Evolutionary conservation across 768 basidiomycete species (phyloP), one percentile per base, ranked within the genome.

Genomic region (Leccinum broughii): DNA sequence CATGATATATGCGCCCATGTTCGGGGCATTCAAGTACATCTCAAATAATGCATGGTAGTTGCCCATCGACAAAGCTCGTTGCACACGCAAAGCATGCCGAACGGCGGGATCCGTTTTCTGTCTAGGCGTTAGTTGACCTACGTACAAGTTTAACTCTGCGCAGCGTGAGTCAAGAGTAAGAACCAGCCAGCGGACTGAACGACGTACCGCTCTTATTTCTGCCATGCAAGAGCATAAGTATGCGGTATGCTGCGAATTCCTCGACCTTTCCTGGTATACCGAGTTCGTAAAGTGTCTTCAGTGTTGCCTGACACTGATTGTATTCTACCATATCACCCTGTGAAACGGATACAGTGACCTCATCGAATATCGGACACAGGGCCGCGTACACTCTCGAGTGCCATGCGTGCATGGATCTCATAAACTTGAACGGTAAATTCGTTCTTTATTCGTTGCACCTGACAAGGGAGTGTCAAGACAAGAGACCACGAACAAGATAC

Each of bases 401-500:
- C 97, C 81, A 98, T 96, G 35, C 97, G 87, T 26, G 93, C 97
- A 77, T 99, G 97, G 41, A 96, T 97, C 73, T 99, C 97, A 71
- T 99, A 99, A 11, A 97, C 97, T 73, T 89, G 84, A 28, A 96
- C 94, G 7, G 97, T 98, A 69, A 99, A 97, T 57, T 96, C 93
- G 66, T 97, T 98, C 79, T 97, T 98, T 66, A 99, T 97, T 34
- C 97, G 89, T 78, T 99, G 97, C 24, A 99, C 96, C 96, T 98
- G 50, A 24, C 49, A 37, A 57, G 41, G 51, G 28, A 66, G 55
- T 34, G 57, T 60, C 60, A 65, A 55, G 53, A 58, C 37, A 20
- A 32, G 24, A 24, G 13, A 41, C 13, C 8, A 14, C 48, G 6
- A 1, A 48, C 44, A 57, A 56, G 2, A 20, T 3, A 30, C 34